Base-by-base conservation (phyloP, 805 yeast species). In the Candida boleticola region DNA sequence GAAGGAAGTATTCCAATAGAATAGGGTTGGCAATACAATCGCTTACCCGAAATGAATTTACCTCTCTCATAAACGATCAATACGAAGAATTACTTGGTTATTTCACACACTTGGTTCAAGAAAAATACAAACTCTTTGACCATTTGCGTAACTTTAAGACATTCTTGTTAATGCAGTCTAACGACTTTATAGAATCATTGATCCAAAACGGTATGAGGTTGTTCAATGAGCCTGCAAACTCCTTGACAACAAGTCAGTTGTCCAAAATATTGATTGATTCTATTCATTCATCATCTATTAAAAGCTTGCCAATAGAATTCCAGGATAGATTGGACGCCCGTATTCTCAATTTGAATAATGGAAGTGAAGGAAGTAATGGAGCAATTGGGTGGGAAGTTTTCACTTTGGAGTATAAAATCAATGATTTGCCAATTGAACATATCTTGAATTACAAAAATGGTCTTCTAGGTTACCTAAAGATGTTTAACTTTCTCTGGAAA, bases 321-420 rank as follows among this genome's bases (percentile, higher is more conserved):
- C 57, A 77, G 10, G 65, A 74, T 34, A 63, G 86, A 39, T 57
- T 92, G 10, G 98, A 93, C 67, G 96, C 97, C 0, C 70, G 97
- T 35, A 72, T 90, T 18, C 68, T 90, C 37, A 89, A 85, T 44
- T 64, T 84, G 37, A 82, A 82, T 3, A 87, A 83, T 50, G 74
- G 59, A 1, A 25, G 19, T 35, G 34, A n/a, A 6, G 19, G 19
- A 7, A 26, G 26, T 14, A 27, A 26, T 18, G 84, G 88, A 0
- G 78, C 81, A 22, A 63, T 79, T 39, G 97, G 96, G 0, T 90
- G 97, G 97, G 95, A 90, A 56, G 89, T 86, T 2, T 90, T 92
- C 58, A 88, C 97, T 0, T 65, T 90, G 29, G 97, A 89, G 55
- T 93, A 86, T 59, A 68, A 76, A 41, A 53, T 79, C 9, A 73